These are phyloP conservation scores for Naganishia onofrii DNA, from an alignment of 768 basidiomycete species.

Conservation along the genomic window DNA sequence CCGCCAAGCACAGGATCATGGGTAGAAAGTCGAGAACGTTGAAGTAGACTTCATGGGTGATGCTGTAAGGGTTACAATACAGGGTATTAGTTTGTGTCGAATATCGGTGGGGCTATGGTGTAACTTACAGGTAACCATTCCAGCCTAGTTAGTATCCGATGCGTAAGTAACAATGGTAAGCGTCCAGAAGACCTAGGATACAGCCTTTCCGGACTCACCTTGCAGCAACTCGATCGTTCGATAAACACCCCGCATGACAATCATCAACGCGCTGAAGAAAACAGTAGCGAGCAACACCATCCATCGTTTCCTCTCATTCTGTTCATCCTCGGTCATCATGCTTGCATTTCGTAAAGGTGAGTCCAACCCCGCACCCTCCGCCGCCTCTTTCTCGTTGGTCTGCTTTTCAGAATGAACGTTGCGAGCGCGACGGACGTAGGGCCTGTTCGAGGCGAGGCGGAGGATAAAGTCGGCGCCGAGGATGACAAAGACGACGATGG, in stretches of 20 bases:
- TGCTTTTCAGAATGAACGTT: conserved; percentile 13
- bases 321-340: neutral
- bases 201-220: conserved; percentile 27
- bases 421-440: conserved; percentile 31
- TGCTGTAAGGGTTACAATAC: neutral
- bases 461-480: conserved; percentile 47
- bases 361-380: too few species aligned
- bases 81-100: neutral
- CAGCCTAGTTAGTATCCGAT: conserved; percentile 1
- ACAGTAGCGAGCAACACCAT: conserved; percentile 35
- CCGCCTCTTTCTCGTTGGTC: too few species aligned
- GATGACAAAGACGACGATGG: conserved; percentile 45
- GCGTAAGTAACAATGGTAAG: too few species aligned
- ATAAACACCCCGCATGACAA: conserved; percentile 43
- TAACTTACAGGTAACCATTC: conserved; percentile 15
- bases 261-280: conserved; percentile 40
- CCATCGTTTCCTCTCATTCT: conserved; percentile 11
- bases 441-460: conserved; percentile 31
- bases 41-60: conserved; percentile 35
- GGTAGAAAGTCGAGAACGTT: conserved; percentile 38
- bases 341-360: neutral
- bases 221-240: conserved; percentile 45
- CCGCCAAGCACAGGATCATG: conserved; percentile 41
- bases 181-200: too few species aligned
- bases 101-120: neutral